Conservation (phyloP, 2,329 filamentous ascomycete genomes). For the Xylariaceae sp. region DNA sequence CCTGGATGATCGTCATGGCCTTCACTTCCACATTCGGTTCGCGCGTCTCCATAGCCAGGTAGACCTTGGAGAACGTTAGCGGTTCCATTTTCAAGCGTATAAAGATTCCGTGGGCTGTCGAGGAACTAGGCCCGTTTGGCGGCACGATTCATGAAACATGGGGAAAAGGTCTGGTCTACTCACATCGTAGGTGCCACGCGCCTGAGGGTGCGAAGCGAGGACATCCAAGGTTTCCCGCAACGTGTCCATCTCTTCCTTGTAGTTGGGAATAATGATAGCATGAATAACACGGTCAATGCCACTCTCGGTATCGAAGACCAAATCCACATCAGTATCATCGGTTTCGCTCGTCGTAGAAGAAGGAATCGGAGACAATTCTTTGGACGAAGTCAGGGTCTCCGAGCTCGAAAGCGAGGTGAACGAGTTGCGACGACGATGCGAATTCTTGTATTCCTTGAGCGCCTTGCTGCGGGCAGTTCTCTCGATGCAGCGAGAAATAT, state of each 20-base stretch:
- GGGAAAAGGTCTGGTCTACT: constrained; percentile 33
- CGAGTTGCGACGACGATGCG: constrained; percentile 46
- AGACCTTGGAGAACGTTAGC: constrained; percentile 46
- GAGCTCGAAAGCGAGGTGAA: constrained; percentile 52
- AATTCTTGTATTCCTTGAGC: constrained; percentile 44
- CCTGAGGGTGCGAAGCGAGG: constrained; percentile 60
- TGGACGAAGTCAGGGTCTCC: constrained; percentile 47
- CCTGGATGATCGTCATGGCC: constrained; percentile 55
- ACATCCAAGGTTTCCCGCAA: constrained; percentile 64
- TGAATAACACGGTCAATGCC: constrained; percentile 50
- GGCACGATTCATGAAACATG: neutral
- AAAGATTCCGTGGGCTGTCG: neutral
- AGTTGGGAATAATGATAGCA: constrained; percentile 66
- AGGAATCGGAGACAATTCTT: constrained; percentile 34
- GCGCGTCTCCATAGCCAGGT: constrained; percentile 67
- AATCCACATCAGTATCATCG: constrained; percentile 45
- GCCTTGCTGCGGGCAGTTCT: constrained; percentile 42
- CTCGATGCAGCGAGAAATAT: constrained; percentile 48
- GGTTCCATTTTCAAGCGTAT: neutral
- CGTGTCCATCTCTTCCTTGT: constrained; percentile 66
- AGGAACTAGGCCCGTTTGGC: neutral
- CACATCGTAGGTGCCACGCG: constrained; percentile 62
- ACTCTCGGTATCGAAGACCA: constrained; percentile 41
- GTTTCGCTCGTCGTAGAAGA: constrained; percentile 47
- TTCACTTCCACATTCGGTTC: constrained; percentile 58